Percentiles rank a stretch among this genome's conserved stretches.
phyloP scores from a whole-genome alignment of 1,139 yeast species.

The Yamadazyma friedrichii region DNA sequence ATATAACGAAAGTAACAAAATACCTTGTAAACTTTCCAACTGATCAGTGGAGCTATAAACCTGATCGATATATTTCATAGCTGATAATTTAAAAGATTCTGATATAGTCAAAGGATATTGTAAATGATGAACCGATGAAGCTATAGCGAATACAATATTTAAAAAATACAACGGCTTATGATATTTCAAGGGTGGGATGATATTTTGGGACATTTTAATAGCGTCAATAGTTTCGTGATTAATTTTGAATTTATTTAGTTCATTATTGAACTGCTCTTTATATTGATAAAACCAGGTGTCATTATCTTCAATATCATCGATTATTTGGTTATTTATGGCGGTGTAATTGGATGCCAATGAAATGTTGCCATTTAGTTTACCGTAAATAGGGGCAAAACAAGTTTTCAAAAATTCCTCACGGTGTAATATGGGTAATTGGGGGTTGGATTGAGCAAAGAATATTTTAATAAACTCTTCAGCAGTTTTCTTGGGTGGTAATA shows the following conservation, averaged over 20 bases:
- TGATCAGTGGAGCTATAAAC: slow-evolving; percentile 60
- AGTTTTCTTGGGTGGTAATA: slow-evolving; percentile 66
- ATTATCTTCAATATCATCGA: slow-evolving; percentile 20
- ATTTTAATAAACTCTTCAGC: slow-evolving; percentile 68
- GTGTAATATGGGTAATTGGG: slow-evolving; percentile 80
- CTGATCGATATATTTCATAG: slow-evolving; percentile 57
- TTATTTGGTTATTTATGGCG: slow-evolving; percentile 34
- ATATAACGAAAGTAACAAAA: slow-evolving; percentile 64
- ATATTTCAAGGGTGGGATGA: slow-evolving; percentile 46
- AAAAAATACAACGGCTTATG: slow-evolving; percentile 56
- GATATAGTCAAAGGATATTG: slow-evolving; percentile 67
- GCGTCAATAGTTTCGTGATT: slow-evolving; percentile 22
- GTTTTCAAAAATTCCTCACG: slow-evolving; percentile 68
- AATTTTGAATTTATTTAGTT: slow-evolving; percentile 13
- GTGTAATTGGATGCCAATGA: slow-evolving; percentile 65
- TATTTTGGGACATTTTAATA: slow-evolving; percentile 31
- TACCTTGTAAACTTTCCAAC: slow-evolving; percentile 71
- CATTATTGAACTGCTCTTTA: slow-evolving; percentile 27
- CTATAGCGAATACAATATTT: slow-evolving; percentile 76
- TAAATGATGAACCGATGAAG: slow-evolving; percentile 71
- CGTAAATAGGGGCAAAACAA: slow-evolving; percentile 78
- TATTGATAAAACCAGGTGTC: slow-evolving; percentile 49
- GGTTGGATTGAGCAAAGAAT: slow-evolving; percentile 75
- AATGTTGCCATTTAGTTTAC: slow-evolving; percentile 51
- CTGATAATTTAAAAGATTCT: slow-evolving; percentile 72